Conservation (phyloP, 2,329 filamentous ascomycete genomes). For the Raffaelea arxii region DNA sequence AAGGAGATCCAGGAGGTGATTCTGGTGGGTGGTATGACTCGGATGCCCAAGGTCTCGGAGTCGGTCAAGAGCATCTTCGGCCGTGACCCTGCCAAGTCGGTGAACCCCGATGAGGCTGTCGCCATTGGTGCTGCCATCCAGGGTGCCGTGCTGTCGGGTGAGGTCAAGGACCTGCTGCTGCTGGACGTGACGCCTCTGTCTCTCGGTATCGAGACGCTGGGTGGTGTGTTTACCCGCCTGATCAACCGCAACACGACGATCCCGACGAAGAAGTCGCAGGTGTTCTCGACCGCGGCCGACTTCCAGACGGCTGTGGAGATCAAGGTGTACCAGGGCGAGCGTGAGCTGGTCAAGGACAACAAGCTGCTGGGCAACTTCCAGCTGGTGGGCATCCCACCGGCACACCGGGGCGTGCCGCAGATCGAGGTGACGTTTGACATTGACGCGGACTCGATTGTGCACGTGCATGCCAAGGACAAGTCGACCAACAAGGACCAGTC, state of each 20-base stretch:
- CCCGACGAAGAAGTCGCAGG: slow-evolving; percentile 97
- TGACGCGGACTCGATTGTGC: slow-evolving; percentile 93
- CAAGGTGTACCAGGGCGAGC: slow-evolving; percentile 99
- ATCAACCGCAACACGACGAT: slow-evolving; percentile 99
- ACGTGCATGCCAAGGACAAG: slow-evolving; percentile 98
- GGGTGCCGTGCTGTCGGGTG: slow-evolving; percentile 90
- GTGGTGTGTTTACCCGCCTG: slow-evolving; percentile 93
- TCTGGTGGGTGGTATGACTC: slow-evolving; percentile 97
- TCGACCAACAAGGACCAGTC: slow-evolving; percentile 99
- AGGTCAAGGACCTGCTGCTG: slow-evolving; percentile 90
- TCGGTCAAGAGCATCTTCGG: slow-evolving; percentile 96
- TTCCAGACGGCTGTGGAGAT: slow-evolving; percentile 99
- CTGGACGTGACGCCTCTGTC: slow-evolving; percentile 94
- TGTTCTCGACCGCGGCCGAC: slow-evolving; percentile 94
- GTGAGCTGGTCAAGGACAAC: slow-evolving; percentile 97
- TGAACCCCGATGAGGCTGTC: slow-evolving; percentile 97
- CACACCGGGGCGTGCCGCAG: slow-evolving; percentile 91
- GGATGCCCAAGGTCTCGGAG: slow-evolving; percentile 97
- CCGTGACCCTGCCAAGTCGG: slow-evolving; percentile 92
- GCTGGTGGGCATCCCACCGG: slow-evolving; percentile 91
- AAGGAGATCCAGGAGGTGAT: slow-evolving; percentile 98
- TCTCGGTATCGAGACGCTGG: slow-evolving; percentile 95
- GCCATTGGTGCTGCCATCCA: slow-evolving; percentile 96
- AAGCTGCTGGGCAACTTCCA: slow-evolving; percentile 99
- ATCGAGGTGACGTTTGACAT: slow-evolving; percentile 98